Conservation (phyloP, 2,329 filamentous ascomycete genomes). For the Bimuria novae-zelandiae region DNA sequence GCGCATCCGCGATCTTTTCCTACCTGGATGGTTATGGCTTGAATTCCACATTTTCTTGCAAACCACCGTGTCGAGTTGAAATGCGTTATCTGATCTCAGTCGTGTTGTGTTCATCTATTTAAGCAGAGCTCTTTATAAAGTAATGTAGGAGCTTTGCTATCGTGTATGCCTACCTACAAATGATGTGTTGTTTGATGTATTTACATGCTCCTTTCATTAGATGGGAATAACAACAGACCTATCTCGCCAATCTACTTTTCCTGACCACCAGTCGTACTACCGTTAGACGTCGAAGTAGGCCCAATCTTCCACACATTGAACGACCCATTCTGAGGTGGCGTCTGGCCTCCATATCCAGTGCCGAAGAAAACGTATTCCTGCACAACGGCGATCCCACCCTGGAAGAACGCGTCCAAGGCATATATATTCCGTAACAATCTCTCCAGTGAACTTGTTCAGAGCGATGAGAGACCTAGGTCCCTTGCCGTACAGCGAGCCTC, state of each 20-base stretch:
- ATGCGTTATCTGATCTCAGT: too few relatives aligned
- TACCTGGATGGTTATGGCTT: too few relatives aligned
- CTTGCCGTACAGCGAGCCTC: not conserved
- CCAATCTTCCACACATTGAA: constrained; percentile 8
- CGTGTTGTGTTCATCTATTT: too few relatives aligned
- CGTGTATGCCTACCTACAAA: too few relatives aligned
- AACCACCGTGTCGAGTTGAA: too few relatives aligned
- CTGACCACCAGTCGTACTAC: not conserved
- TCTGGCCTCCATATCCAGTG: constrained; percentile 5
- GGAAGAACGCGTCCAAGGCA: constrained; percentile 8
- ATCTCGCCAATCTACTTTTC: not conserved
- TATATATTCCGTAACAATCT: constrained; percentile 3
- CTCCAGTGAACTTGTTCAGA: constrained; percentile 8
- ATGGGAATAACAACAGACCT: too few relatives aligned
- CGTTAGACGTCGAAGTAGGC: too few relatives aligned
- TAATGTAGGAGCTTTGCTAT: too few relatives aligned
- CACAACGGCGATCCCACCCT: constrained; percentile 8
- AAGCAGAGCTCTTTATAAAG: too few relatives aligned
- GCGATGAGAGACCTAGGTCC: constrained; percentile 5
- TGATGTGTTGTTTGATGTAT: too few relatives aligned
- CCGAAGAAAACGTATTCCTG: constrained; percentile 12
- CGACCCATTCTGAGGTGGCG: constrained; percentile 1
- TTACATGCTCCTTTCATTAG: too few relatives aligned
- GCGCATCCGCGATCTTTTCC: not conserved
- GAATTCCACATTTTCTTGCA: too few relatives aligned